These are phyloP conservation scores for Corymbia maculata DNA, from an alignment of 345 rosid genomes.

Conservation along the genomic window DNA sequence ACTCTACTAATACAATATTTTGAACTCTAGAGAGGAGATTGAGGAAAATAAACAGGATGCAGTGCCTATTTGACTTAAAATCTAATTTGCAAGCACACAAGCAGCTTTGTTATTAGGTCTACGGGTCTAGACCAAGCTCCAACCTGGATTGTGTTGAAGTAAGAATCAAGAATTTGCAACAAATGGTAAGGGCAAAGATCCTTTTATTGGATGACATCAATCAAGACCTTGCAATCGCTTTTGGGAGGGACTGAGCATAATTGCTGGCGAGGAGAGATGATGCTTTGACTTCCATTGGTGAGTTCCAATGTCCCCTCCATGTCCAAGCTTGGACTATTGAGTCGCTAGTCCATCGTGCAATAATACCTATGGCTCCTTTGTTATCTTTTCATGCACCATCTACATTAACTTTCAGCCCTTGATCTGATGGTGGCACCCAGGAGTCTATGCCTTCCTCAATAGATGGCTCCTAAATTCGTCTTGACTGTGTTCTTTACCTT, in stretches of 20 bases:
- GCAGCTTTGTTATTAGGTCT: not conserved
- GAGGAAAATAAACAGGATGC: too few species aligned
- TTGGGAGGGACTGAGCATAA: not conserved
- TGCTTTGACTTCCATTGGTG: not conserved
- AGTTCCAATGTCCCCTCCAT: not conserved
- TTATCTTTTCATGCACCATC: not conserved
- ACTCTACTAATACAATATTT: not conserved
- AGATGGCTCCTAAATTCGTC: too few species aligned
- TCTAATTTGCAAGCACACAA: not conserved
- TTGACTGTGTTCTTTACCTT: too few species aligned
- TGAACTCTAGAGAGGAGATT: not conserved
- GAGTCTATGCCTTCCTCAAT: too few species aligned
- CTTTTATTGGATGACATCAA: not conserved
- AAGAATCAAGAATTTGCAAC: not conserved
- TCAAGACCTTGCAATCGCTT: not conserved
- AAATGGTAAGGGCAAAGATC: accelerated
- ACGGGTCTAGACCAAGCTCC: not conserved
- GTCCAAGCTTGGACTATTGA: not conserved
- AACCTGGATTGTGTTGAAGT: not conserved
- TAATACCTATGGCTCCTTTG: not conserved
- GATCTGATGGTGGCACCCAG: too few species aligned
- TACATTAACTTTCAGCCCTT: not conserved
- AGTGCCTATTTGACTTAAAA: not conserved
- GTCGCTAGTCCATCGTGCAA: not conserved
- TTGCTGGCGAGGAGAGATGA: not conserved